Evolutionary conservation across 768 basidiomycete species (phyloP).

Genomic region (Trametes cubensis): DNA sequence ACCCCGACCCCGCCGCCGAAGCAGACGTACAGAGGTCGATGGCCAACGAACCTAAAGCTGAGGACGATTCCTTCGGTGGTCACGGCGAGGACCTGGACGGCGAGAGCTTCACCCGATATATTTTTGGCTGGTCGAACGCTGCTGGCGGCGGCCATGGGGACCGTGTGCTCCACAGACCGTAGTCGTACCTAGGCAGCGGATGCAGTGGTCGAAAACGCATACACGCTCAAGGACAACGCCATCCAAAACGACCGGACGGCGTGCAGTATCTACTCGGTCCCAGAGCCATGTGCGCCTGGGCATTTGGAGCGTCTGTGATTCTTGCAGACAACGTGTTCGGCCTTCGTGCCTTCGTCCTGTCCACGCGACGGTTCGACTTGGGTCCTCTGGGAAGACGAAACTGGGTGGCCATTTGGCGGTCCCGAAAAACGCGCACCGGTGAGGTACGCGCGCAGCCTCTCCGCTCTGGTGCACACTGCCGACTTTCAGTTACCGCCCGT

Average conservation of each 20-base stretch:
- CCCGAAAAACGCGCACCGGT: slow-evolving; percentile 4
- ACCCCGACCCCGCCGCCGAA: not conserved
- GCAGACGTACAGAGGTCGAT: not conserved
- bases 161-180: not conserved
- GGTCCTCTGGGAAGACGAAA: not conserved
- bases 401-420: not conserved
- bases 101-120: not conserved
- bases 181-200: not conserved
- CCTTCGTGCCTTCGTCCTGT: not conserved
- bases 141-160: not conserved
- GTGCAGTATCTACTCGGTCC: too few species aligned
- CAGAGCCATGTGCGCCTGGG: not conserved
- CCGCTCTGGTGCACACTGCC: not conserved
- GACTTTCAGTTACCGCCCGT: not conserved
- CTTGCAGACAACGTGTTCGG: slow-evolving; percentile 1
- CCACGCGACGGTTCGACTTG: slow-evolving; percentile 3
- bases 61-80: not conserved
- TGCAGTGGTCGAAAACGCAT: not conserved
- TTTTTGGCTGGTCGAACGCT: not conserved
- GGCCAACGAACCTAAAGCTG: not conserved
- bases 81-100: not conserved
- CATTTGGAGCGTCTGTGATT: not conserved
- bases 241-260: not conserved
- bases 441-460: not conserved
- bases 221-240: not conserved